phyloP scores from a whole-genome alignment of 192 early-diverging fungal genomes.

The Coemansia sp. region DNA sequence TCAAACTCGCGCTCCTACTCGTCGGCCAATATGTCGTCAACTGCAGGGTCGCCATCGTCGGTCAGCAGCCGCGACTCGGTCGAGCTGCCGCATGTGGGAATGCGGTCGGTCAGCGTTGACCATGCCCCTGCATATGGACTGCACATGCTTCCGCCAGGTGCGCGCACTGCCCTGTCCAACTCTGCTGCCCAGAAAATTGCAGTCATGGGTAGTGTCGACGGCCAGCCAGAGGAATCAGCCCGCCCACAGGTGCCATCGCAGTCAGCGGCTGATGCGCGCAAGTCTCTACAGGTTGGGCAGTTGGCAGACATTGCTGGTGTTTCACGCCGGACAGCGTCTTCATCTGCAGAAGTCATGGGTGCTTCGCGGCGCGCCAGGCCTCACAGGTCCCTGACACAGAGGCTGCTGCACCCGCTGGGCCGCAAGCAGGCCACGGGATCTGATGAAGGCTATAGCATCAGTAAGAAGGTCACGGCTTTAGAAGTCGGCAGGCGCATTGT shows the following conservation, averaged over 20 bases:
- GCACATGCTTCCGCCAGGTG: slow-evolving; percentile 13
- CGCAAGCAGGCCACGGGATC: slow-evolving; percentile 14
- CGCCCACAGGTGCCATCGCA: too few species aligned
- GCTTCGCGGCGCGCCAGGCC: neutral
- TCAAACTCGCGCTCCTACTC: slow-evolving; percentile 6
- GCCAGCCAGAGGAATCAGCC: too few species aligned
- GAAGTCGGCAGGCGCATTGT: slow-evolving; percentile 1
- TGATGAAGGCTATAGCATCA: neutral
- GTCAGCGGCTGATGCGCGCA: too few species aligned
- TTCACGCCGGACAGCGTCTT: too few species aligned
- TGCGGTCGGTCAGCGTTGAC: slow-evolving; percentile 52
- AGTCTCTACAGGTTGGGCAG: too few species aligned
- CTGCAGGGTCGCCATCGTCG: slow-evolving; percentile 24
- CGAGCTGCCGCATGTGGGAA: slow-evolving; percentile 13
- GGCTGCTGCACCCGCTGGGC: slow-evolving; percentile 27
- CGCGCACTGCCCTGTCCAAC: neutral
- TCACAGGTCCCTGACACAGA: slow-evolving; percentile 20
- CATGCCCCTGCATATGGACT: slow-evolving; percentile 33
- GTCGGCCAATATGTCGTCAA: slow-evolving; percentile 29
- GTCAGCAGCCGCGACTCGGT: slow-evolving; percentile 17
- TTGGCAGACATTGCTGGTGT: too few species aligned
- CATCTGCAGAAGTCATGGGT: neutral
- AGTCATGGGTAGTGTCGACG: too few species aligned
- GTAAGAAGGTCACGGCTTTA: neutral
- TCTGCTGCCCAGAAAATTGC: neutral